Conservation (phyloP, 129 eudicot genomes). For the Flaveria linearis region DNA sequence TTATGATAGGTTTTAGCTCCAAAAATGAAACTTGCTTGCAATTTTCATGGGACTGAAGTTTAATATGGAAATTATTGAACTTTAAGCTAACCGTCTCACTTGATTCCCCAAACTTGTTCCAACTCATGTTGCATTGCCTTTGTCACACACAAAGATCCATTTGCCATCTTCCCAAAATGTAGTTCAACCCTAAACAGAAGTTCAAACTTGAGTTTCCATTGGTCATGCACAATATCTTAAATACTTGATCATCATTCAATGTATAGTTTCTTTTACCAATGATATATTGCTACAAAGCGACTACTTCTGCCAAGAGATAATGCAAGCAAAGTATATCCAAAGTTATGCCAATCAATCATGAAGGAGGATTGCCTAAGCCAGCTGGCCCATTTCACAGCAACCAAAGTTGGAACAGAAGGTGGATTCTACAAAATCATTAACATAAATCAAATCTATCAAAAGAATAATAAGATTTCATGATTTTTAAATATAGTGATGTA, state of each 20-base stretch:
- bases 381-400: constrained; percentile 92
- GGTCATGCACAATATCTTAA: constrained; percentile 9
- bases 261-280: constrained; percentile 54
- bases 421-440: constrained; percentile 66
- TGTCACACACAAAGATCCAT: constrained; percentile 89
- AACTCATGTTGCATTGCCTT: constrained; percentile 95
- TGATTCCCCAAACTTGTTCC: constrained; percentile 95
- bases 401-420: constrained; percentile 92
- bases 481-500: background rate
- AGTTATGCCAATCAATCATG: constrained; percentile 89
- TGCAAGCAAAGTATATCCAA: constrained; percentile 90
- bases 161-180: constrained; percentile 85
- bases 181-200: constrained; percentile 68
- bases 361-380: constrained; percentile 74
- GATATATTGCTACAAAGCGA: constrained; percentile 76
- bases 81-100: constrained; percentile 51
- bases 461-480: background rate
- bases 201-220: constrained; percentile 19
- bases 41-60: constrained; percentile 15
- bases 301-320: constrained; percentile 91
- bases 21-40: constrained; percentile 2
- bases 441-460: constrained; percentile 7
- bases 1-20: background rate
- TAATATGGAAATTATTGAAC: constrained; percentile 12
- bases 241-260: background rate